Conservation (phyloP, 495 filamentous ascomycete species). For the Aspergillus bertholletiae region DNA sequence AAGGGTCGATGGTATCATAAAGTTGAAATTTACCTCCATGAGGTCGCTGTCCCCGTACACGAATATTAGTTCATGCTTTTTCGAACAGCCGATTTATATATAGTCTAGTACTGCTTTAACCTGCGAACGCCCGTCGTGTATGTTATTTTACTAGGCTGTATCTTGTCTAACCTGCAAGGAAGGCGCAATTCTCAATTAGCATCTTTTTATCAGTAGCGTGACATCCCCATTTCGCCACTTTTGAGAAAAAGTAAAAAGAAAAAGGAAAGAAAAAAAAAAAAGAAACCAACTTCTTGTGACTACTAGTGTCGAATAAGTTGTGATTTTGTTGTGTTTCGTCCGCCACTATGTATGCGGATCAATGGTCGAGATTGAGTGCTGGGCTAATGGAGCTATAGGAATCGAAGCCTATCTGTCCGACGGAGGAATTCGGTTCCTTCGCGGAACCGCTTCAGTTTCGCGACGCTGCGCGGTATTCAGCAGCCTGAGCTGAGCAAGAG, state of each 20-base stretch:
- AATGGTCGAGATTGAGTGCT: neutral
- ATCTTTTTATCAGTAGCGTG: neutral
- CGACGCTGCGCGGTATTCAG: slow-evolving; percentile 73
- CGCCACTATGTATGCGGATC: slow-evolving; percentile 5
- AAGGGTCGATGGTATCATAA: slow-evolving; percentile 1
- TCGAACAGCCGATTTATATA: too few relatives aligned
- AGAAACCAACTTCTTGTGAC: too few relatives aligned
- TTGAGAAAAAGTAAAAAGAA: too few relatives aligned
- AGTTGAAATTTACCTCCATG: too few relatives aligned
- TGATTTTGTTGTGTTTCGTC: neutral
- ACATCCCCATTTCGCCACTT: neutral
- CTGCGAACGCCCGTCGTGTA: neutral
- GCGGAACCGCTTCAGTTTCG: slow-evolving; percentile 70
- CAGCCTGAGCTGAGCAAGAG: slow-evolving; percentile 82
- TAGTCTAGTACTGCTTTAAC: neutral
- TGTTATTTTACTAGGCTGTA: neutral
- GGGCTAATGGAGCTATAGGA: slow-evolving; percentile 36
- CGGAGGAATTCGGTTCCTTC: slow-evolving; percentile 35
- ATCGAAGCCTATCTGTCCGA: slow-evolving; percentile 59
- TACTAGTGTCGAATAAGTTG: neutral
- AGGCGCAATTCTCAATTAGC: slow-evolving; percentile 2
- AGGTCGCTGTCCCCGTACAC: too few relatives aligned
- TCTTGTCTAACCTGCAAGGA: slow-evolving; percentile 1
- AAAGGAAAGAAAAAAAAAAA: too few relatives aligned
- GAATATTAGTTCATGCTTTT: too few relatives aligned